Evolutionary conservation across 2,329 filamentous ascomycete species (phyloP), one percentile per base, ranked within the genome.

Genomic region (Pseudogymnoascus destructans): DNA sequence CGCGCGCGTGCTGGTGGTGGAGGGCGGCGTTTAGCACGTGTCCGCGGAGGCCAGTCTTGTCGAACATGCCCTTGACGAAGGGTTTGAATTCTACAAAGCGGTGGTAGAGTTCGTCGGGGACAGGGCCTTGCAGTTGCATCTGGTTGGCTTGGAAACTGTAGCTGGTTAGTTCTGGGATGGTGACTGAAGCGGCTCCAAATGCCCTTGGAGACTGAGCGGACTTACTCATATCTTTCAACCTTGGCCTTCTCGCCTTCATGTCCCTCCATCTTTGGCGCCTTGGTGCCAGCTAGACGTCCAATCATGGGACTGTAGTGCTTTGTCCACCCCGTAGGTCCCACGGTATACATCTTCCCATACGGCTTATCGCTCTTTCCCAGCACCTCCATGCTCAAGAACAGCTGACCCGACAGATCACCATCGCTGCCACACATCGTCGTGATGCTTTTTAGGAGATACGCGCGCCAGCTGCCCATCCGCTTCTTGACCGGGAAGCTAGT

Each of bases 1-100:
- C 82, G 19, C 89, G 85, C 19, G 78, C 77, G 69, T 96, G 92
- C 69, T 97, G 92, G 68, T 95, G 89, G 70, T 95, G 91, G 5
- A 97, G 77, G 0, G 89, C 88, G 66, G 85, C 86, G 70, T 93
- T 89, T 17, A 96, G 75, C 49, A 96, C 77, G 62, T 82, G 84
- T 15, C 92, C 92, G 55, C 87, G 80, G 3, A 96, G 66, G 57
- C 90, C 91, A 25, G 81, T 80, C 8, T 82, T 81, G 1, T 84
- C 86, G 72, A 95, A 97, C 84, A 96, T 95, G 63, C 84, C 81
- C 56, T 87, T 88, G 58, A 97, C 87, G 67, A 95, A 89, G 23
- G 91, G 90, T 59, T 84, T 86, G 72, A 96, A 96, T 70, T 95
- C 91, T 59, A 96, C 91, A 67, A 87, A 97, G 64, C 90, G 86